Evolutionary conservation across 192 early-diverging fungal genomes (phyloP), one percentile per base, ranked within the genome.

Genomic region (Gaertneriomyces sp.): DNA sequence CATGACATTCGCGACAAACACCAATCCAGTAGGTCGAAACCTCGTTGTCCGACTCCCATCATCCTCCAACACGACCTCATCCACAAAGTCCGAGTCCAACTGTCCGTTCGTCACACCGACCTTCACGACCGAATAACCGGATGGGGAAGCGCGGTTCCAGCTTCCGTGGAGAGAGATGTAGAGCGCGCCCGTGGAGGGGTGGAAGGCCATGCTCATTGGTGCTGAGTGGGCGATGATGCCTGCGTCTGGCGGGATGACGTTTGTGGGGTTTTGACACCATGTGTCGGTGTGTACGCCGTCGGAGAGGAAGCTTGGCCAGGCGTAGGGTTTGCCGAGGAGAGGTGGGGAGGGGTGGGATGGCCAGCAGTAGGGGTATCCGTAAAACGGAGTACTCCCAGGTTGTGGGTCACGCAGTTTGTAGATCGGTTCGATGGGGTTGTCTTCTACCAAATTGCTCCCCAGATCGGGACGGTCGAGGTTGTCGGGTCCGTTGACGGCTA

Each of bases 311-410:
- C 42, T 42, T 0, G 67, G 64, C 77, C 77, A 79, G 10, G 71
- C 66, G 44, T 61, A 76, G 52, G 68, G 63, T 11, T 17, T 46
- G 16, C 67, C 68, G 0, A 68, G 52, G 33, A 14, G 16, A 5
- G 70, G 51, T 38, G 68, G 70, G 17, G 39, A 47, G 5, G 61
- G 57, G 53, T 72, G 74, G 1, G 51, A n/a, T 1, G 74, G 50
- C 33, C 72, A 79, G 55, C 77, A 79, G 64, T 53, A 73, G 7
- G 77, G 77, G 58, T 79, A 79, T 17, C 77, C 77, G 46, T 79
- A 79, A 53, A 73, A 73, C 4, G 43, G 39, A 6, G 49, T 50
- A 38, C 53, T 42, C 0, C 25, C 25, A 4, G 14, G 5, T 6
- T 16, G 38, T 9, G 68, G 56, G 5, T 46, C 52, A 40, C 69